Evolutionary conservation across 1,284 basidiomycete species (phyloP), one percentile per base, ranked within the genome.

Genomic region (Erythrobasidium hasegawianum): DNA sequence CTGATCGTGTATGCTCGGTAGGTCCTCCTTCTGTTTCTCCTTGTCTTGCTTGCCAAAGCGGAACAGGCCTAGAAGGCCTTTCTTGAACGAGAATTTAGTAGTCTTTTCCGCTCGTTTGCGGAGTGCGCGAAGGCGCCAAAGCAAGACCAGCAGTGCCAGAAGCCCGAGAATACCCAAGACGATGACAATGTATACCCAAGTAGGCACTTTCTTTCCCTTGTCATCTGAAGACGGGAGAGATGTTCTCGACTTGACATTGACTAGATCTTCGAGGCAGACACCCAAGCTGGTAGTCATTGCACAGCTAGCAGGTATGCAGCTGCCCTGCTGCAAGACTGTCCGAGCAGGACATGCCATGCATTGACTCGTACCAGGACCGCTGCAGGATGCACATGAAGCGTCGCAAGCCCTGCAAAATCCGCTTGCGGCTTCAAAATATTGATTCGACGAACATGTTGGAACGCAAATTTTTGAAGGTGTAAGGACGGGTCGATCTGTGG

Each of bases 181-280:
- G 86, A 89, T 89, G 67, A 90, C 81, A 47, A 89, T 80, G 70
- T 89, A 89, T 77, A 89, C 81, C 88, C 88, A 90, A 87, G 87
- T 88, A 67, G 80, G 78, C 13, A 89, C 78, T 14, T 76, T n/a
- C 72, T 75, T 13, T 76, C 71, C 1, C 75, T 73, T 11, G 84
- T 76, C 55, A 78, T 75, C 66, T 33, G 33, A 33, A 33, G 33
- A 33, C 4, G 33, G 33, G 86, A 84, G 0, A 83, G 82, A 71
- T 84, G 80, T 41, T 81, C 78, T 40, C 85, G 86, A 45, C 85
- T 80, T 7, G 2, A 80, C 60, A 0, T 77, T 74, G 2, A 89
- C 86, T 22, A 91, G 81, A 50, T 86, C 83, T 18, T 85, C 84
- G 47, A 91, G 83, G 76, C 89, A 91, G 11, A 86, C 81, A 0